Conservation (phyloP, 805 yeast species). For the Candida caryicola region DNA sequence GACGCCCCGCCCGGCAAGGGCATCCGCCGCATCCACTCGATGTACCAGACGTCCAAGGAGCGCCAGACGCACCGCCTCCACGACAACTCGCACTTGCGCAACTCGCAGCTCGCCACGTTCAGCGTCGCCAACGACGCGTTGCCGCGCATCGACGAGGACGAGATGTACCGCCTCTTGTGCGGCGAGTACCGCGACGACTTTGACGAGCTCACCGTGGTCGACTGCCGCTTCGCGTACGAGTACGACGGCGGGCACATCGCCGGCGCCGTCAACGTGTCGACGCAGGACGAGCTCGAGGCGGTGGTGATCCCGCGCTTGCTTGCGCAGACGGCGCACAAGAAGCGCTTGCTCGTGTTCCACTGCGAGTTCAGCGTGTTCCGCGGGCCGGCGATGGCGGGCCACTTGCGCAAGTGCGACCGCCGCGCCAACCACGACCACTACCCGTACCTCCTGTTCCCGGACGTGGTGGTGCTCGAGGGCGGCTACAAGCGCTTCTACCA, state of each 20-base stretch:
- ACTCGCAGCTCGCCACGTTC: slow-evolving; percentile 29
- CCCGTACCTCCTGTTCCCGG: slow-evolving; percentile 84
- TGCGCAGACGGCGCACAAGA: slow-evolving; percentile 14
- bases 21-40: slow-evolving; percentile 63
- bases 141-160: slow-evolving; percentile 62
- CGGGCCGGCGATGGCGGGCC: slow-evolving; percentile 91
- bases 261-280: slow-evolving; percentile 74
- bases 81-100: slow-evolving; percentile 32
- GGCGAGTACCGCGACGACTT: slow-evolving; percentile 51
- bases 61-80: slow-evolving; percentile 19
- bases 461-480: slow-evolving; percentile 82
- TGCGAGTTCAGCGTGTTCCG: slow-evolving; percentile 92
- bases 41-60: slow-evolving; percentile 54
- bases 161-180: slow-evolving; percentile 55
- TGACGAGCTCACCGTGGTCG: slow-evolving; percentile 61
- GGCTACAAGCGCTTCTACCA: slow-evolving; percentile 84
- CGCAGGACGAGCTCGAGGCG: slow-evolving; percentile 65
- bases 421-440: slow-evolving; percentile 67
- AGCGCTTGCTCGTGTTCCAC: slow-evolving; percentile 72
- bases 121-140: slow-evolving; percentile 52
- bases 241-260: slow-evolving; percentile 89
- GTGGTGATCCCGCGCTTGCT: slow-evolving; percentile 33
- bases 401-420: slow-evolving; percentile 81
- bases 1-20: slow-evolving; percentile 18
- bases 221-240: slow-evolving; percentile 92